Base-by-base conservation (phyloP, 768 basidiomycete species). In the Austroboletus festivus region DNA sequence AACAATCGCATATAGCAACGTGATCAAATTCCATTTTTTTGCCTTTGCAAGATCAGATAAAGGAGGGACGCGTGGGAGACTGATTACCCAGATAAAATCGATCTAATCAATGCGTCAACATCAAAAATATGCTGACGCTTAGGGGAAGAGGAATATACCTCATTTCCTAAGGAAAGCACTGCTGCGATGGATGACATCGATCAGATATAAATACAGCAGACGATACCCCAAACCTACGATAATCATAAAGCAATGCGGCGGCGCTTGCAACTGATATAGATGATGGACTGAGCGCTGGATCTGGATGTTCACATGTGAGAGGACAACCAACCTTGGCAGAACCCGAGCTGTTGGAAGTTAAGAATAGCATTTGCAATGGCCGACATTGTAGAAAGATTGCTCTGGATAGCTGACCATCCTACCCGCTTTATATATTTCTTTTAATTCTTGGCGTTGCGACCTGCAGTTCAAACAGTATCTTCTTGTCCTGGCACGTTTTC, bases 71-170 rank as follows among this genome's bases (percentile, higher is more conserved):
- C 7, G 10, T 5, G 31, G 6, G 42, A 35, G 0, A 2, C 19
- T 3, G n/a, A 46, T 11, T 28, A 56, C 59, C 59, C 59, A 60
- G 26, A 59, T 54, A 3, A 60, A 22, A 2, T 60, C 48, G 9
- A 60, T 47, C 59, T 60, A 24, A 44, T 33, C 18, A 41, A 40
- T 1, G 15, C 33, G 11, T 28, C 26, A 33, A 4, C 31, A 35
- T 44, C 24, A 49, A 30, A 20, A 12, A n/a, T 13, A 12, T 6
- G 7, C 19, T 7, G 13, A 33, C 15, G 12, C n/a, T 47, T 22
- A 9, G 13, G 10, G 12, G 16, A 41, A 31, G 5, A n/a, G 19
- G 4, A 9, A 22, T 16, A 16, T 12, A 53, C 57, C 49, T 59
- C 57, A 5, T 19, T 50, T 18, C 40, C 58, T 2, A 59, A 11